A percentile compares a stretch with the other conserved stretches of the same genome.
phyloP scores from a whole-genome alignment of 345 rosid species.

The Kernera saxatilis region DNA sequence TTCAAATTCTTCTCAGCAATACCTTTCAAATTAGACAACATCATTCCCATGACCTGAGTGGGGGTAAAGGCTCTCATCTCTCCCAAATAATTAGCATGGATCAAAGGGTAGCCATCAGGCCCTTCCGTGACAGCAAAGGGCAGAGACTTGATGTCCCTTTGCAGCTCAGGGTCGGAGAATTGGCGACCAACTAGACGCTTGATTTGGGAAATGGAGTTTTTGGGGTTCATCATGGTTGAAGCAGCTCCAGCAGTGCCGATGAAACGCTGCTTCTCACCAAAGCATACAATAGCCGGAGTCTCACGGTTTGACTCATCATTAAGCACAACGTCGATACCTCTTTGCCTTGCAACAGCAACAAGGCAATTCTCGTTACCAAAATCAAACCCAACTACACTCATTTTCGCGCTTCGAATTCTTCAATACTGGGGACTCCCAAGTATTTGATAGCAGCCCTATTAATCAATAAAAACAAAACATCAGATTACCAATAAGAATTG shows the following conservation, averaged over 20 bases:
- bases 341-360: conserved; percentile 98
- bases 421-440: neutral
- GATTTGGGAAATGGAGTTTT: conserved; percentile 81
- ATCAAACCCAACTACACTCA: conserved; percentile 99
- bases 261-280: conserved; percentile 94
- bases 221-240: conserved; percentile 91
- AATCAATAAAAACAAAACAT: neutral
- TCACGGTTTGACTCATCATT: conserved; percentile 98
- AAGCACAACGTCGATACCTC: conserved; percentile 97
- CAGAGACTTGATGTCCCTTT: conserved; percentile 67
- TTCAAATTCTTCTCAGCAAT: conserved; percentile 86
- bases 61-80: conserved; percentile 79
- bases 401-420: conserved; percentile 25
- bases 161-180: conserved; percentile 89
- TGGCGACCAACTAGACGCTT: conserved; percentile 78
- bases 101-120: conserved; percentile 84
- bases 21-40: conserved; percentile 68
- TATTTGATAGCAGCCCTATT: neutral
- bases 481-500: neutral
- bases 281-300: conserved; percentile 91
- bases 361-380: conserved; percentile 92
- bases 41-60: conserved; percentile 91
- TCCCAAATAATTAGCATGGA: conserved; percentile 79
- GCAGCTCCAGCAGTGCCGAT: conserved; percentile 99
- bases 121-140: conserved; percentile 75